Conservation (phyloP, 345 rosid genomes). For the Brassica cretica region DNA sequence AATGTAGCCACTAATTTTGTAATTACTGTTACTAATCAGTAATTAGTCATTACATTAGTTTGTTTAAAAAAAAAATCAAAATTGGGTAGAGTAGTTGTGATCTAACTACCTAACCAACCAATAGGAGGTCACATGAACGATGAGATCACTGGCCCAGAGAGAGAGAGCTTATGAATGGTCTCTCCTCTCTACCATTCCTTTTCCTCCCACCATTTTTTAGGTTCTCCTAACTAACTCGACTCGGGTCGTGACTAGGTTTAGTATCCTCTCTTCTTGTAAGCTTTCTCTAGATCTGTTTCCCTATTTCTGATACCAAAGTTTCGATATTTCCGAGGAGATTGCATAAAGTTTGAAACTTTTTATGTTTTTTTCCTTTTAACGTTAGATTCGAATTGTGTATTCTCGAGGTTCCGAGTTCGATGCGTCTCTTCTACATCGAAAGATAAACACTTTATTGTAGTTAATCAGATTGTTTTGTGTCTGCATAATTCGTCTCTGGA, state of each 20-base stretch:
- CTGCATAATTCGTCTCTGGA: slow-evolving; percentile 3
- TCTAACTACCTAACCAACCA: slow-evolving; percentile 46
- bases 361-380: background rate
- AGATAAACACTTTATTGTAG: background rate
- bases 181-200: slow-evolving; percentile 1
- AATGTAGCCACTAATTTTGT: background rate
- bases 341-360: background rate
- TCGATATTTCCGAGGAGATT: slow-evolving; percentile 39
- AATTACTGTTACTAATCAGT: slow-evolving; percentile 7
- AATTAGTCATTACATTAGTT: background rate
- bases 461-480: background rate
- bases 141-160: slow-evolving; percentile 13
- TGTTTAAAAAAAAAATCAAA: background rate
- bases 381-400: slow-evolving; percentile 10
- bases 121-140: slow-evolving; percentile 30
- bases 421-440: background rate
- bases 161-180: slow-evolving; percentile 2
- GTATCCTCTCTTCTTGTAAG: background rate
- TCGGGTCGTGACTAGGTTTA: slow-evolving; percentile 18
- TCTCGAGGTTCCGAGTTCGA: background rate
- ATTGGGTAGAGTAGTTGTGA: slow-evolving; percentile 31
- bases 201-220: background rate
- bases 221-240: background rate
- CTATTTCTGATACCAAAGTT: background rate
- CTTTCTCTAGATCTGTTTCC: slow-evolving; percentile 7